Percentiles rank a stretch among this genome's conserved stretches.
Evolutionary conservation across 805 yeast species (phyloP).

Genomic region (Torulaspora franciscae): DNA sequence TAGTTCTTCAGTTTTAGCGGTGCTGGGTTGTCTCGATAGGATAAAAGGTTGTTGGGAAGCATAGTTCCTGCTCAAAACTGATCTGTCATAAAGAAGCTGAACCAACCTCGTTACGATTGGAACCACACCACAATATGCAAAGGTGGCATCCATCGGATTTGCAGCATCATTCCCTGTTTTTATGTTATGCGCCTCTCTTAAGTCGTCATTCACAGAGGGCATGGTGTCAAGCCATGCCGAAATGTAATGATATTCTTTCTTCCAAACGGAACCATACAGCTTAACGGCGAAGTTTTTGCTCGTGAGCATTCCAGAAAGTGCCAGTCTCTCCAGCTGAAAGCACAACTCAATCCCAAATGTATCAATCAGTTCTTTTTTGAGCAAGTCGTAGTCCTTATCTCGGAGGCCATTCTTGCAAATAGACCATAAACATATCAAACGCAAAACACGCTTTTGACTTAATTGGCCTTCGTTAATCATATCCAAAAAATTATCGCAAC

Average conservation of each 20-base stretch:
- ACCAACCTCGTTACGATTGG: constrained; percentile 70
- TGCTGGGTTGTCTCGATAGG: constrained; percentile 27
- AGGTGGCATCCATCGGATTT: constrained; percentile 36
- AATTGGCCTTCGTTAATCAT: constrained; percentile 45
- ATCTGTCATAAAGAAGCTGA: constrained; percentile 60
- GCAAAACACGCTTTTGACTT: constrained; percentile 42
- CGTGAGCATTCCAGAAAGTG: constrained; percentile 20
- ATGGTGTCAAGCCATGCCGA: constrained; percentile 28
- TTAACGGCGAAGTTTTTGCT: constrained; percentile 14
- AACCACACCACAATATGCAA: constrained; percentile 75
- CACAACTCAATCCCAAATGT: constrained; percentile 53
- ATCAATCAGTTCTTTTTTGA: constrained; percentile 54
- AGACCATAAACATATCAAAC: constrained; percentile 54
- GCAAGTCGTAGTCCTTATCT: constrained; percentile 52
- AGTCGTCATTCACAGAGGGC: constrained; percentile 22
- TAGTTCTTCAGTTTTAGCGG: constrained; percentile 20
- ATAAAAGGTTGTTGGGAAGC: constrained; percentile 34
- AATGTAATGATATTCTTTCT: constrained; percentile 24
- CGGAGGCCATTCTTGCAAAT: constrained; percentile 64
- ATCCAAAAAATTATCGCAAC: constrained; percentile 40
- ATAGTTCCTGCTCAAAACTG: constrained; percentile 40
- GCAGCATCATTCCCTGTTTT: constrained; percentile 14
- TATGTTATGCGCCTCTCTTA: constrained; percentile 6
- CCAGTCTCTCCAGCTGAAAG: constrained; percentile 26
- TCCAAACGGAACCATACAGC: constrained; percentile 9